Percentiles rank a stretch among this genome's conserved stretches.
phyloP scores from a whole-genome alignment of 768 basidiomycete genomes.

The Calocybe indica region DNA sequence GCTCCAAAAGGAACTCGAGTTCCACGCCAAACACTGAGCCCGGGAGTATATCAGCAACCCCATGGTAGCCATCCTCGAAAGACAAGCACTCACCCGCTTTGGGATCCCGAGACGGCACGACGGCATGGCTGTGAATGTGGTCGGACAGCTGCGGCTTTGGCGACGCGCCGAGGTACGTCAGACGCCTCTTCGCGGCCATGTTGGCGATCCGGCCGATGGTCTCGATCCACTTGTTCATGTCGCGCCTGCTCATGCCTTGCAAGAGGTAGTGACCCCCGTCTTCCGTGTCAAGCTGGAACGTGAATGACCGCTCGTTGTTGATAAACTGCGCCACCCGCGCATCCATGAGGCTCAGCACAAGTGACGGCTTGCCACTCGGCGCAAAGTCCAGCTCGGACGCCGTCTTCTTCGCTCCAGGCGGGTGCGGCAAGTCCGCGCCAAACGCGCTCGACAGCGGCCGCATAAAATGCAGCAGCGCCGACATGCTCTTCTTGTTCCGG shows the following conservation, averaged over 20 bases:
- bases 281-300: slow-evolving; percentile 79
- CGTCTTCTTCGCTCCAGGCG: slow-evolving; percentile 46
- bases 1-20: slow-evolving; percentile 57
- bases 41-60: slow-evolving; percentile 3
- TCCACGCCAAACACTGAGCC: slow-evolving; percentile 69
- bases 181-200: slow-evolving; percentile 67
- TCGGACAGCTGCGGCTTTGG: slow-evolving; percentile 72
- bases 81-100: slow-evolving; percentile 50
- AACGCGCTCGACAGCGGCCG: slow-evolving; percentile 87
- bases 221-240: slow-evolving; percentile 75
- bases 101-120: slow-evolving; percentile 62
- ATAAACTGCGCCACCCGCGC: slow-evolving; percentile 65
- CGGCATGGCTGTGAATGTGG: slow-evolving; percentile 60
- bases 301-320: slow-evolving; percentile 79
- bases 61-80: neutral
- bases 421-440: slow-evolving; percentile 49
- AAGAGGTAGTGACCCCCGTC: slow-evolving; percentile 82
- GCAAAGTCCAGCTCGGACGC: slow-evolving; percentile 72
- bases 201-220: slow-evolving; percentile 67
- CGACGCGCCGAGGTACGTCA: slow-evolving; percentile 75
- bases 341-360: slow-evolving; percentile 71
- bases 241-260: slow-evolving; percentile 64
- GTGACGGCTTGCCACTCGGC: slow-evolving; percentile 65
- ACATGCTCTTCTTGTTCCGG: slow-evolving; percentile 86
- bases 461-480: slow-evolving; percentile 80